A percentile compares a stretch with the other conserved stretches of the same genome.
These are phyloP conservation scores for Carex sylvatica DNA, from an alignment of 202 grass and related monocot species.

Conservation along the genomic window DNA sequence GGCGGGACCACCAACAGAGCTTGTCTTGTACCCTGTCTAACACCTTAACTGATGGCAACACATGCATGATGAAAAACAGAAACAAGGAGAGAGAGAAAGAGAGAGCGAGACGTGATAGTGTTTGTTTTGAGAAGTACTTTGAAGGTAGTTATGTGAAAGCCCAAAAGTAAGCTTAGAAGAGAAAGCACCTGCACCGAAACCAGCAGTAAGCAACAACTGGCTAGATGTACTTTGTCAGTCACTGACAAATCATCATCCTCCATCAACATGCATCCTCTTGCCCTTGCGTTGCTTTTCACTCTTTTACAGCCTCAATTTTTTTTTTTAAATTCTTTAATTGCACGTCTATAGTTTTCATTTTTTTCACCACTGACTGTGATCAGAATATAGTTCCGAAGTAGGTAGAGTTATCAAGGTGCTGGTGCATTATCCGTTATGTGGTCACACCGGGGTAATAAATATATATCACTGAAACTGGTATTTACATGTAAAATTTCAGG, in stretches of 20 bases:
- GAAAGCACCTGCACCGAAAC: slow-evolving; percentile 37
- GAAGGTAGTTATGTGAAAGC: slow-evolving; percentile 20
- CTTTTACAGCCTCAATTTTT: background rate
- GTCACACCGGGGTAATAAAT: background rate
- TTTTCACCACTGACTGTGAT: background rate
- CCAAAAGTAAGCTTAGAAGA: slow-evolving; percentile 18
- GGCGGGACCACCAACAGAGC: slow-evolving; percentile 71
- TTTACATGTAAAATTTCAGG: background rate
- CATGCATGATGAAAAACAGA: slow-evolving; percentile 91
- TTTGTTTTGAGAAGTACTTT: slow-evolving; percentile 30
- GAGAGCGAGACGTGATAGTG: slow-evolving; percentile 7
- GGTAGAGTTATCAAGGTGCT: background rate
- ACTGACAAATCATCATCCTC: slow-evolving; percentile 50
- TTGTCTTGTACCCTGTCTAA: slow-evolving; percentile 62
- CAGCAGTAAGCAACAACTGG: slow-evolving; percentile 32
- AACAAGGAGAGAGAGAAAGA: slow-evolving; percentile 15
- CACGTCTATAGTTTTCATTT: background rate
- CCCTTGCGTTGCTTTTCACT: background rate
- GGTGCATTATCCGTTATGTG: background rate
- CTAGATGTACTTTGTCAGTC: slow-evolving; percentile 81
- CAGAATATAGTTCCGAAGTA: background rate
- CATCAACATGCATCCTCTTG: slow-evolving; percentile 8
- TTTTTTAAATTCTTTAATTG: background rate
- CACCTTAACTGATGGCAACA: slow-evolving; percentile 68
- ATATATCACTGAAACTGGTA: background rate